Evolutionary conservation across 139 green algal species (phyloP).

Genomic region (Tetratostichococcus sp.): DNA sequence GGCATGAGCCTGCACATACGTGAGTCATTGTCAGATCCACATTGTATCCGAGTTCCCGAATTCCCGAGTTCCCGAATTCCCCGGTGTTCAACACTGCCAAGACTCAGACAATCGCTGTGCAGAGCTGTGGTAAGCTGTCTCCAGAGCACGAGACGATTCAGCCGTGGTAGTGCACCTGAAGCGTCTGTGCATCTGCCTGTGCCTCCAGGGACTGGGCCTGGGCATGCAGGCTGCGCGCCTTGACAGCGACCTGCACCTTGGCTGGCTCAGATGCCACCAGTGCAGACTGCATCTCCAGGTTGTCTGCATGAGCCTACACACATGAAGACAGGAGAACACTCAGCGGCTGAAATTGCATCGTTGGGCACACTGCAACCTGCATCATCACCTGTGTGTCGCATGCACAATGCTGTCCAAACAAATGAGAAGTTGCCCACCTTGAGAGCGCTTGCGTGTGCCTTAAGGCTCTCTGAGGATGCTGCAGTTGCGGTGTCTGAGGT

Average conservation of each 20-base stretch:
- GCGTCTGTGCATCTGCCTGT: conserved; percentile 26
- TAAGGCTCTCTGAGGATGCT: conserved; percentile 9
- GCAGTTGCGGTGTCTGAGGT: background rate
- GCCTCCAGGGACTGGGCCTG: conserved; percentile 35
- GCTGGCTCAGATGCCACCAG: conserved; percentile 22
- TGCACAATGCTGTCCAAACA: background rate
- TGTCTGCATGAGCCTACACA: conserved; percentile 43
- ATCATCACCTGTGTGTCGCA: no score
- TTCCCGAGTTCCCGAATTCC: no score
- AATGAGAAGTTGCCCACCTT: conserved; percentile 18
- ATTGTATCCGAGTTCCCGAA: no score
- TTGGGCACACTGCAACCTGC: no score
- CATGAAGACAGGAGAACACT: no score
- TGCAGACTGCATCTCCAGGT: conserved; percentile 26
- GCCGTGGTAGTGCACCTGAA: conserved; percentile 13
- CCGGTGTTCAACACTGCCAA: no score
- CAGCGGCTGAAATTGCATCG: no score
- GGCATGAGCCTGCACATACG: conserved; percentile 13
- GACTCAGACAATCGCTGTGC: no score
- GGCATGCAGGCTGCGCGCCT: conserved; percentile 39
- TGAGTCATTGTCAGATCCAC: no score
- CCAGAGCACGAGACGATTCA: no score
- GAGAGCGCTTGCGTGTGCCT: conserved; percentile 33
- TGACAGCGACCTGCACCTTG: conserved; percentile 22
- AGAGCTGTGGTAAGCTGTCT: no score